Conservation (phyloP, 1,284 basidiomycete species). For the Ganoderma lingzhi region DNA sequence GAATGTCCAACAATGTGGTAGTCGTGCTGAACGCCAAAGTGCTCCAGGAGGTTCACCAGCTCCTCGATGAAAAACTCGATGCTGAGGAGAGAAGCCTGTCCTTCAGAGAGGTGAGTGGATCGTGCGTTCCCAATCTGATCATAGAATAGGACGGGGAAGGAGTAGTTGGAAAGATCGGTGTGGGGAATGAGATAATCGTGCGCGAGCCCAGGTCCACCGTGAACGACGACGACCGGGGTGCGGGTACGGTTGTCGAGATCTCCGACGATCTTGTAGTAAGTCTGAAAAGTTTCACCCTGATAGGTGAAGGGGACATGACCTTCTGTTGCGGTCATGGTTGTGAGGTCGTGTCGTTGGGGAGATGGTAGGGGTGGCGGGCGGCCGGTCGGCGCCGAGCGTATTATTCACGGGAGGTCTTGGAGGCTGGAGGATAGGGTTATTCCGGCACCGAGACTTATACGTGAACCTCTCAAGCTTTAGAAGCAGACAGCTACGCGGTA, state of each 20-base stretch:
- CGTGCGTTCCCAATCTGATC: slow-evolving; percentile 44
- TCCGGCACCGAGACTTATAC: background rate
- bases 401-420: background rate
- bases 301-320: slow-evolving; percentile 25
- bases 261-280: slow-evolving; percentile 32
- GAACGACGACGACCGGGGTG: slow-evolving; percentile 31
- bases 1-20: slow-evolving; percentile 44
- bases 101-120: slow-evolving; percentile 43
- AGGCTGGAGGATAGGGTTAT: too few species aligned
- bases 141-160: slow-evolving; percentile 45
- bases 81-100: slow-evolving; percentile 40
- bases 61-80: slow-evolving; percentile 43
- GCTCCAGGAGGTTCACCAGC: slow-evolving; percentile 40
- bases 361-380: background rate
- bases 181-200: slow-evolving; percentile 38
- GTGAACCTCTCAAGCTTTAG: background rate
- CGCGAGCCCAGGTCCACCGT: slow-evolving; percentile 39
- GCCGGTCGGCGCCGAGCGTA: background rate
- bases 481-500: background rate
- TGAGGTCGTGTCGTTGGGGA: background rate
- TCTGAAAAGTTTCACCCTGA: slow-evolving; percentile 28
- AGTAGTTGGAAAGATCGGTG: slow-evolving; percentile 32
- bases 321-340: slow-evolving; percentile 16
- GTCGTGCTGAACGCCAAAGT: slow-evolving; percentile 37
- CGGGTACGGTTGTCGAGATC: slow-evolving; percentile 26